Evolutionary conservation across 2,329 filamentous ascomycete genomes (phyloP), one percentile per base, ranked within the genome.

Genomic region (Fusarium sp.): DNA sequence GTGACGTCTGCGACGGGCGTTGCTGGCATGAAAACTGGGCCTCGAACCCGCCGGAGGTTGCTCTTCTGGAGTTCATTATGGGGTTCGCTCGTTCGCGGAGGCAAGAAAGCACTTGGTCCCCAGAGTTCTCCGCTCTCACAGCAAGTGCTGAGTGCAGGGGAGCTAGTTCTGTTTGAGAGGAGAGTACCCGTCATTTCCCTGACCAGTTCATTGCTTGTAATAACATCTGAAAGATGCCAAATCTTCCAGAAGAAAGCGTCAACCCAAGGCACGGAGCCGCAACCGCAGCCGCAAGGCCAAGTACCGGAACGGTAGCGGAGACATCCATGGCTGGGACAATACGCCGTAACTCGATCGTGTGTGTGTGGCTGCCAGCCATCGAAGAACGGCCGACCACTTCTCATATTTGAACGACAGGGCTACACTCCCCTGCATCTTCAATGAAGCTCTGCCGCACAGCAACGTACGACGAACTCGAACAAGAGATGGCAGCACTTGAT

Each of bases 281-380:
- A 73, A 54, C 56, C 49, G 54, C 27, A 68, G 57, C 58, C 54
- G 56, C 55, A 67, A 40, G 13, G n/a, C 49, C 25, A 65, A 62
- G 60, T 58, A 61, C 53, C 55, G 31, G 14, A 16, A 23, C 29
- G 42, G 62, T 65, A 73, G 59, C 60, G 57, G 53, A 44, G 61
- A 68, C 62, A 49, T 49, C 42, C 42, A 65, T 62, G 56, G 53
- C 61, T 56, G 36, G 56, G 36, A 40, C 65, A 46, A 64, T 13
- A 27, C 44, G 44, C 59, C 61, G 40, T 53, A 54, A 18, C 65
- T 73, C 51, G 63, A 64, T 64, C 62, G 61, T 60, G 58, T 44
- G 50, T 65, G 34, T 38, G 64, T 42, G 64, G 62, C 68, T 71
- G 67, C 58, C 57, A 66, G 58, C 62, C 64, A 68, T 64, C 57